These are phyloP conservation scores for Cavenderia fasciculata DNA, from an alignment of 78 protist species.

Conservation along the genomic window DNA sequence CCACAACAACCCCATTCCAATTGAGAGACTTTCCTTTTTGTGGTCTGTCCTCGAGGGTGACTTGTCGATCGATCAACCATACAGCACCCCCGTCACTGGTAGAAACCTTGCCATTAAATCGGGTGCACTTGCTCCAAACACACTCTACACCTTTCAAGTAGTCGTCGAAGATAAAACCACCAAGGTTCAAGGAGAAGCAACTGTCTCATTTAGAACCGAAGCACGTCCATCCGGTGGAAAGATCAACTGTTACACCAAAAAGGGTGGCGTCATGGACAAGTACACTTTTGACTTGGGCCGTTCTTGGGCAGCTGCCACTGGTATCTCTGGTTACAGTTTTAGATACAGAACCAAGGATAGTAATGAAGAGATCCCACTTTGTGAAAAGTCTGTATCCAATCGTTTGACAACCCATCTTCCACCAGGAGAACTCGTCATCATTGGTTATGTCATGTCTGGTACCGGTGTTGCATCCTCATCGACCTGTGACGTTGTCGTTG, in stretches of 20 bases:
- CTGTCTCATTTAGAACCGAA: constrained; percentile 42
- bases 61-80: constrained; percentile 1
- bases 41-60: constrained; percentile 40
- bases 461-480: neutral
- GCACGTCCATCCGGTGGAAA: constrained; percentile 46
- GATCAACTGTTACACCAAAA: neutral
- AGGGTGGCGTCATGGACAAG: constrained; percentile 30
- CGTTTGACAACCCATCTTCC: constrained; percentile 17
- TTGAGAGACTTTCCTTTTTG: neutral
- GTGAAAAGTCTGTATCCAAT: neutral
- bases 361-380: constrained; percentile 16
- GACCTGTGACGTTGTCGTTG: neutral
- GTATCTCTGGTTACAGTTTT: constrained; percentile 30
- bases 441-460: constrained; percentile 23
- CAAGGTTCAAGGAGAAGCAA: constrained; percentile 9
- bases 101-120: constrained; percentile 25
- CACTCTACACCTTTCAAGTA: constrained; percentile 19
- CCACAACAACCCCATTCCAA: neutral
- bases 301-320: constrained; percentile 32
- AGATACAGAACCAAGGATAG: neutral
- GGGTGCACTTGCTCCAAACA: neutral
- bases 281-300: constrained; percentile 18
- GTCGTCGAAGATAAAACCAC: neutral
- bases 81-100: neutral
- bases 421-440: constrained; percentile 11